phyloP scores from a whole-genome alignment of 306 rosid genomes.

The Malus orientalis region DNA sequence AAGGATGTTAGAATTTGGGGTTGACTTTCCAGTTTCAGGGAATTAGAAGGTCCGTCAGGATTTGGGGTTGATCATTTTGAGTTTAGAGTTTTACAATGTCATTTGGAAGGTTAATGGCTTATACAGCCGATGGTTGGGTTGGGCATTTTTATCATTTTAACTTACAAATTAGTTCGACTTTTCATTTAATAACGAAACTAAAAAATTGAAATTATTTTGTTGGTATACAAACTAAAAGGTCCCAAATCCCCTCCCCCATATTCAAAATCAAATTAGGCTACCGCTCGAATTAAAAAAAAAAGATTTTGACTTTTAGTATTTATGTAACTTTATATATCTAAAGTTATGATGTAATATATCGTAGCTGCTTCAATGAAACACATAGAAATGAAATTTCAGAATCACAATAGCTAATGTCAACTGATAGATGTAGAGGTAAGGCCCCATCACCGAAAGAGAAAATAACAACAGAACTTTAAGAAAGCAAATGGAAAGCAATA shows the following conservation, averaged over 20 bases:
- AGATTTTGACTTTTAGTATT: not conserved
- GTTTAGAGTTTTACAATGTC: not conserved
- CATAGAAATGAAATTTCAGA: not conserved
- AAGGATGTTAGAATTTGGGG: too few species aligned
- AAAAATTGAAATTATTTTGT: not conserved
- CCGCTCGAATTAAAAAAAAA: not conserved
- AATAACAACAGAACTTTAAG: too few species aligned
- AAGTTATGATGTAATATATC: not conserved
- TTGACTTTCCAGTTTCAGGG: not conserved
- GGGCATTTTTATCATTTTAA: not conserved
- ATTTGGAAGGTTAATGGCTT: too few species aligned
- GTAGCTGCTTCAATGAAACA: not conserved
- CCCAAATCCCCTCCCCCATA: not conserved
- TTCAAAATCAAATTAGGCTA: not conserved
- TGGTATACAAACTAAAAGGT: not conserved
- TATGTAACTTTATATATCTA: not conserved
- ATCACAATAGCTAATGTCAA: not conserved
- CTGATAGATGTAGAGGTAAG: not conserved
- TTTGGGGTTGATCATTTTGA: not conserved
- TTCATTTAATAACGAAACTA: too few species aligned
- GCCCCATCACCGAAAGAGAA: not conserved
- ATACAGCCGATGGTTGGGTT: not conserved
- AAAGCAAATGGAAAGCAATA: not conserved
- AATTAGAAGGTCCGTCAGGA: not conserved
- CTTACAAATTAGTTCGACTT: not conserved